Percentiles rank a stretch among this genome's conserved stretches.
Conservation (phyloP, 495 filamentous ascomycete genomes). For the Trichoderma reesei region DNA sequence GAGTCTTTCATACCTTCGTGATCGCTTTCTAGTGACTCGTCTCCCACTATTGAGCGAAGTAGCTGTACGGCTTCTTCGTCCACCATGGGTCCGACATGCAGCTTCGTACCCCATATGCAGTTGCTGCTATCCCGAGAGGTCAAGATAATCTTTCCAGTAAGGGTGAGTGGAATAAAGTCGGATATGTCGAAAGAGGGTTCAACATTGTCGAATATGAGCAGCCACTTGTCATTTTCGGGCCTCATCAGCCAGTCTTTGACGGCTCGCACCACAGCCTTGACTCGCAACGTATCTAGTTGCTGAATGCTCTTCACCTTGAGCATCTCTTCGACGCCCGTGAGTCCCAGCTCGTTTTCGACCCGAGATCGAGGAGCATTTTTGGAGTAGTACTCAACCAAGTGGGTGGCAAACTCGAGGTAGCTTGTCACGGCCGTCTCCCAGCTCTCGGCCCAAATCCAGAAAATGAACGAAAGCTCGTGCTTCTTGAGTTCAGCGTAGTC, state of each 20-base stretch:
- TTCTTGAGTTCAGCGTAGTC: neutral
- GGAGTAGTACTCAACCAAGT: conserved; percentile 8
- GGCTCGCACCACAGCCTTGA: conserved; percentile 7
- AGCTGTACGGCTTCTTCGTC: conserved; percentile 9
- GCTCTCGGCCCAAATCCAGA: conserved; percentile 12
- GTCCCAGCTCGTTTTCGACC: conserved; percentile 7
- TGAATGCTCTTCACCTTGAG: conserved; percentile 8
- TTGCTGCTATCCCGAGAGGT: neutral
- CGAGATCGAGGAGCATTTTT: neutral
- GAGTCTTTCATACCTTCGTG: neutral
- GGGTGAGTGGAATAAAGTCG: conserved; percentile 7
- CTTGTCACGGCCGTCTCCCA: conserved; percentile 11
- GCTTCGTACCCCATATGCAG: conserved; percentile 4
- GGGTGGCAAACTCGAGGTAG: conserved; percentile 9
- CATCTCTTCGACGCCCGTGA: conserved; percentile 9
- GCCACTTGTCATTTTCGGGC: conserved; percentile 7
- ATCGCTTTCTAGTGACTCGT: neutral
- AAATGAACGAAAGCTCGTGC: conserved; percentile 1
- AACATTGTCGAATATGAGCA: conserved; percentile 12
- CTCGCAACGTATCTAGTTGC: conserved; percentile 2
- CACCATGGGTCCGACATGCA: neutral
- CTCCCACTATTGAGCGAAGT: neutral
- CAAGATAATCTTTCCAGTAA: conserved; percentile 9
- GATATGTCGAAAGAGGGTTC: conserved; percentile 9
- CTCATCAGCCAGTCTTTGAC: conserved; percentile 14